Evolutionary conservation across 1,139 yeast genomes (phyloP).

Genomic region (Pichia sp.): DNA sequence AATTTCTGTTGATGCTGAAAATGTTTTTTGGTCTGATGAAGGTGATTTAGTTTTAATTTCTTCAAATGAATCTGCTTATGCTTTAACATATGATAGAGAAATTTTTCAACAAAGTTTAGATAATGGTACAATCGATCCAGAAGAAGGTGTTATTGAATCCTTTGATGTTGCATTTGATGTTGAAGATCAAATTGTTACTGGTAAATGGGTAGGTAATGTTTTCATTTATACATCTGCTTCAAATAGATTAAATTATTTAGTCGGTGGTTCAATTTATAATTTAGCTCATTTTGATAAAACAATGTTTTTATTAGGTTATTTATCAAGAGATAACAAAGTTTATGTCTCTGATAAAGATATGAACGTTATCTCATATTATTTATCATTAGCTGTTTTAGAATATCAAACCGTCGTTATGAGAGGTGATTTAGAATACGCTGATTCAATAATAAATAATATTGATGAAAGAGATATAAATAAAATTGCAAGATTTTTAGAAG

Average conservation of each 20-base stretch:
- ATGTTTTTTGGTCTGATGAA: constrained; percentile 87
- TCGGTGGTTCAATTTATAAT: constrained; percentile 89
- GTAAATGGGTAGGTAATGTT: constrained; percentile 96
- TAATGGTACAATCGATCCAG: constrained; percentile 56
- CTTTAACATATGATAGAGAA: constrained; percentile 66
- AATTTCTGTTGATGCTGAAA: constrained; percentile 73
- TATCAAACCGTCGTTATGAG: constrained; percentile 93
- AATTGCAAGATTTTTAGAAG: constrained; percentile 87
- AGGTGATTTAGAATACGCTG: constrained; percentile 79
- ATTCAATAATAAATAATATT: constrained; percentile 59
- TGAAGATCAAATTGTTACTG: constrained; percentile 75
- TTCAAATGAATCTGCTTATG: constrained; percentile 65
- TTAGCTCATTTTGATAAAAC: constrained; percentile 90
- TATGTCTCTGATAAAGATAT: constrained; percentile 89
- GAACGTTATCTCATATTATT: constrained; percentile 72
- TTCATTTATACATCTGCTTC: constrained; percentile 82
- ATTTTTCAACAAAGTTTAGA: constrained; percentile 59
- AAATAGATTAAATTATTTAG: constrained; percentile 86
- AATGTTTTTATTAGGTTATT: constrained; percentile 81
- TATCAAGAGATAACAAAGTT: constrained; percentile 82
- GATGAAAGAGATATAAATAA: constrained; percentile 67
- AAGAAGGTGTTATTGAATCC: constrained; percentile 82
- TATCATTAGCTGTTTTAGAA: constrained; percentile 81
- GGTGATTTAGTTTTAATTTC: constrained; percentile 82
- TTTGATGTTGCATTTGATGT: constrained; percentile 82